Evolutionary conservation across 2,329 filamentous ascomycete species (phyloP), one percentile per base, ranked within the genome.

Genomic region (Penicillium frequentans): DNA sequence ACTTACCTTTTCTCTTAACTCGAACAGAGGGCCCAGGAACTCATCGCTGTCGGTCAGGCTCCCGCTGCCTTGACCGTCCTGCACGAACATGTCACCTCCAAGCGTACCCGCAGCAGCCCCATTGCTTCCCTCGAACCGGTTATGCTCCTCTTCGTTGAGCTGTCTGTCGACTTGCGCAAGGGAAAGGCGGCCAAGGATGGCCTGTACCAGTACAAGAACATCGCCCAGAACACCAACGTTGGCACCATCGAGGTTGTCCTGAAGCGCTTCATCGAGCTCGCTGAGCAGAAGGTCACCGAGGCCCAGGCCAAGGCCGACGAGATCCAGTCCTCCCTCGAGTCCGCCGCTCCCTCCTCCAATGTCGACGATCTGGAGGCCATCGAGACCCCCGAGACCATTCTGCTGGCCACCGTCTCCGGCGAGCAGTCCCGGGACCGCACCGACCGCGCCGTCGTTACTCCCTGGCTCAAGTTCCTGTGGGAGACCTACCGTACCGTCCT

Each of bases 171-270:
- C 73, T 87, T 97, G 71, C 92, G 95, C 81, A 99, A 98, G 81
- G 95, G 95, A 70, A 99, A 99, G 80, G 85, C 95, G 60, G 95
- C 93, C 77, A 99, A 99, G 84, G 95, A 99, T 81, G 95, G 95
- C 60, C 85, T 99, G 49, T 99, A 98, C 78, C 95, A 97, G 78
- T 99, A 99, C 86, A 99, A 99, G 85, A 99, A 99, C 78, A 98
- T 97, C 67, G 93, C 93, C 55, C 95, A 99, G 78, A 99, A 99
- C 81, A 96, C 93, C 68, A 98, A 98, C 75, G 92, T 99, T 66
- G 92, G 87, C 69, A 99, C 95, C 60, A 99, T 99, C 75, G 95
- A 98, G 88, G 82, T 96, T 68, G 95, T 99, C 65, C 86, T 99
- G 70, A 96, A 96, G 81, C 93, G 90, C 76, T 99, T 99, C 80